Evolutionary conservation across 2,329 filamentous ascomycete species (phyloP).

Genomic region (Apiospora hydei): DNA sequence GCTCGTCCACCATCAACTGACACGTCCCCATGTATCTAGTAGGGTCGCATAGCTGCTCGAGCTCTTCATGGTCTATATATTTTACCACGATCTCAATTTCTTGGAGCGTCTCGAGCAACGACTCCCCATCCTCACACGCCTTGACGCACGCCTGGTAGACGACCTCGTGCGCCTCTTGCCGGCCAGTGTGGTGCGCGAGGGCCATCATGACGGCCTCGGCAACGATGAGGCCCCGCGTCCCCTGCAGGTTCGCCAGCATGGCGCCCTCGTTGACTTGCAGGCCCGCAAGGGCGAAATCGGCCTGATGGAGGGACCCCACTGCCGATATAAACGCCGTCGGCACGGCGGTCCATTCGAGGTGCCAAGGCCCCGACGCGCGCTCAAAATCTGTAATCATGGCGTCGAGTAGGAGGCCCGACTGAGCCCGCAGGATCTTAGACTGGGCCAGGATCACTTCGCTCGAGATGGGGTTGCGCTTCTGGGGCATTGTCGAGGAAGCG

Average conservation of each 20-base stretch:
- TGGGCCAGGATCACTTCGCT: conserved; percentile 63
- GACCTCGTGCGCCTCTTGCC: conserved; percentile 61
- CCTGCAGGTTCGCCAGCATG: conserved; percentile 59
- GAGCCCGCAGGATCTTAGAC: conserved; percentile 59
- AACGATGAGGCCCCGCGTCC: conserved; percentile 60
- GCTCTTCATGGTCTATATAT: conserved; percentile 42
- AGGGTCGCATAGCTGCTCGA: conserved; percentile 39
- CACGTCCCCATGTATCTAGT: conserved; percentile 50
- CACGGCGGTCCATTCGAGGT: conserved; percentile 64
- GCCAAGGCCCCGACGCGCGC: conserved; percentile 64
- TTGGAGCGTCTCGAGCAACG: conserved; percentile 52
- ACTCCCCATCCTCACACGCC: conserved; percentile 52
- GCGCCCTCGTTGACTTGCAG: conserved; percentile 56
- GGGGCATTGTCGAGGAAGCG: conserved; percentile 63
- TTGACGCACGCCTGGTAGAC: conserved; percentile 62
- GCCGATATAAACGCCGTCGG: conserved; percentile 61
- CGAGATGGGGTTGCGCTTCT: conserved; percentile 66
- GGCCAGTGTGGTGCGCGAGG: conserved; percentile 58
- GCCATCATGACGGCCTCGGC: conserved; percentile 69
- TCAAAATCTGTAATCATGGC: conserved; percentile 66
- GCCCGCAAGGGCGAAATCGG: conserved; percentile 59
- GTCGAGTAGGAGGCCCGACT: conserved; percentile 60
- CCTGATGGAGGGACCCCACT: conserved; percentile 60
- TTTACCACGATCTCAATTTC: conserved; percentile 48
- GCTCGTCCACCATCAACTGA: conserved; percentile 40